Conservation (phyloP, 2,329 filamentous ascomycete species). For the Simplicillium aogashimaense region DNA sequence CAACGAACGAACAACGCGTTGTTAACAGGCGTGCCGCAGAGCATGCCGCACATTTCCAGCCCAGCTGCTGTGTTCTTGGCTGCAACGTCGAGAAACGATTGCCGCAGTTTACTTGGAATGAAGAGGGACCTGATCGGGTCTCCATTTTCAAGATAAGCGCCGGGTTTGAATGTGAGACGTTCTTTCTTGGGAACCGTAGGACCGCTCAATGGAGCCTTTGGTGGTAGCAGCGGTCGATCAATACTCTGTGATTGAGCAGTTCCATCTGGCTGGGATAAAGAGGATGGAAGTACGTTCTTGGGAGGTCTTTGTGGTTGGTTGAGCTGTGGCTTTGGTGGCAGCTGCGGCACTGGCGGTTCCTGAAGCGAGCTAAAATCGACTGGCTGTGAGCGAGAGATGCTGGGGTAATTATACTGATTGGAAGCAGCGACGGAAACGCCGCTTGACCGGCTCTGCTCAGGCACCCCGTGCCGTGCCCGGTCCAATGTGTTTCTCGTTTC, state of each 20-base stretch:
- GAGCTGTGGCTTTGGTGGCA: constrained; percentile 1
- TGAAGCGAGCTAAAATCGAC: constrained; percentile 28
- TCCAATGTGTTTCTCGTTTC: constrained; percentile 38
- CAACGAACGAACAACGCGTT: constrained; percentile 88
- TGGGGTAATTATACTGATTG: constrained; percentile 43
- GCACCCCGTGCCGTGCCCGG: constrained; percentile 15
- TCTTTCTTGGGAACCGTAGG: constrained; percentile 35
- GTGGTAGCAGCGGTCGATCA: constrained; percentile 1
- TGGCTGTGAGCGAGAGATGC: constrained; percentile 40
- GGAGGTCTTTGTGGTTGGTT: no score
- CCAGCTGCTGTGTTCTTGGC: constrained; percentile 68
- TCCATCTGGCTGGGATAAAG: no score
- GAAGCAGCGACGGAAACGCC: constrained; percentile 6
- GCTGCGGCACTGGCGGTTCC: constrained; percentile 10
- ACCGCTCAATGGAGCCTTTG: constrained; percentile 4
- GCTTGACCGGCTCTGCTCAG: not conserved
- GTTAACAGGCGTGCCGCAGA: constrained; percentile 82
- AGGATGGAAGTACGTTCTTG: no score
- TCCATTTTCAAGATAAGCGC: constrained; percentile 84
- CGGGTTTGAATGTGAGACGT: constrained; percentile 59
- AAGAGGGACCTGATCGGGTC: constrained; percentile 80
- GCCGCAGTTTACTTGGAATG: constrained; percentile 65
- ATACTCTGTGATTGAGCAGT: not conserved
- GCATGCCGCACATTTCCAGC: constrained; percentile 89
- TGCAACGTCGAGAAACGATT: constrained; percentile 65